Conservation (phyloP, 129 eudicot species). For the Artemisia tridentata region DNA sequence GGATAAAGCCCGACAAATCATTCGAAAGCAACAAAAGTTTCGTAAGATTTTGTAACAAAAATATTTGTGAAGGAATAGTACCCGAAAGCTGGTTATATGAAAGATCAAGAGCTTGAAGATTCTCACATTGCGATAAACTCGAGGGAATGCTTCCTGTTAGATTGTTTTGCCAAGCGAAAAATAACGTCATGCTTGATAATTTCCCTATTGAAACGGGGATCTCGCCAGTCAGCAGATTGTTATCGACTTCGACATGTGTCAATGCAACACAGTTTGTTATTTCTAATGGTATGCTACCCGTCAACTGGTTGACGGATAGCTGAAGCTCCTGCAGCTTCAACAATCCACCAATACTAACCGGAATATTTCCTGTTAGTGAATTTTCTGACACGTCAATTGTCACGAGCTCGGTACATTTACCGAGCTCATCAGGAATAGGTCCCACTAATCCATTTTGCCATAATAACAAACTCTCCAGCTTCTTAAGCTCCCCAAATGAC, state of each 20-base stretch:
- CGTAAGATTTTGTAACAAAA: constrained; percentile 62
- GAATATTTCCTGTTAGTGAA: constrained; percentile 67
- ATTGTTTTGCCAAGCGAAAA: constrained; percentile 91
- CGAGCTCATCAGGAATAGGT: constrained; percentile 66
- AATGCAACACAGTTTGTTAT: constrained; percentile 58
- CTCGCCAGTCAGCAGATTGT: constrained; percentile 72
- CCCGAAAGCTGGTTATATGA: constrained; percentile 77
- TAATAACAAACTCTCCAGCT: constrained; percentile 66
- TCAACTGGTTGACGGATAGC: constrained; percentile 66
- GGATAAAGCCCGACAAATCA: constrained; percentile 77
- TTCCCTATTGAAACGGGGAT: constrained; percentile 67
- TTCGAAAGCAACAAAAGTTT: constrained; percentile 75
- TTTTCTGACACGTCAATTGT: constrained; percentile 77
- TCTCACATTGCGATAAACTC: constrained; percentile 61
- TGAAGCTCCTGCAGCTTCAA: constrained; percentile 65
- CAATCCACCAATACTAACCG: constrained; percentile 61
- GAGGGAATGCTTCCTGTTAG: constrained; percentile 80
- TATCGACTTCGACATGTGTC: constrained; percentile 84
- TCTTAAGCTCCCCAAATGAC: constrained; percentile 56
- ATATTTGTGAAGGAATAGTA: constrained; percentile 60
- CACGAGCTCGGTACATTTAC: constrained; percentile 57
- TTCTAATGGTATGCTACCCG: constrained; percentile 75
- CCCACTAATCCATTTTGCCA: constrained; percentile 95
- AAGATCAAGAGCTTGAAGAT: constrained; percentile 88
- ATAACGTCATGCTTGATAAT: constrained; percentile 67